These are phyloP conservation scores for Persicaria tinctoria DNA, from an alignment of 148 eudicot species.

Conservation along the genomic window DNA sequence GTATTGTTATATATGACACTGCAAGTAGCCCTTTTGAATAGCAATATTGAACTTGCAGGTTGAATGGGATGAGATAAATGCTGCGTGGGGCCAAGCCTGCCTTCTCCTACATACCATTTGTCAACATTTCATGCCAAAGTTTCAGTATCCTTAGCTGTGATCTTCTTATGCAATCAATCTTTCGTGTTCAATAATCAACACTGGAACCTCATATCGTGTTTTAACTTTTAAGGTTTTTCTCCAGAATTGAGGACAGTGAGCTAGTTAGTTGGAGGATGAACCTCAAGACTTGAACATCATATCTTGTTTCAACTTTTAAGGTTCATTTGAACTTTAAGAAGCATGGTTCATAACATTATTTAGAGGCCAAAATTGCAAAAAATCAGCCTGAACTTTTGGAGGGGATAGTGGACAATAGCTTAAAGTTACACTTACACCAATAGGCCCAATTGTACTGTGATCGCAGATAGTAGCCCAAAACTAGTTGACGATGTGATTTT, in stretches of 20 bases:
- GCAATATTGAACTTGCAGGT: constrained; percentile 41
- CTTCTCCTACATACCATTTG: constrained; percentile 97
- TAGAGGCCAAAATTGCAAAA: too few species aligned
- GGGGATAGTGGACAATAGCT: too few species aligned
- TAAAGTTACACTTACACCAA: too few species aligned
- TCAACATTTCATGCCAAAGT: constrained; percentile 88
- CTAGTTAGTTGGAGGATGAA: neutral
- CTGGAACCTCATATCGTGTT: neutral
- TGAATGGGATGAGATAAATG: constrained; percentile 99
- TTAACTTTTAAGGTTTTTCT: neutral
- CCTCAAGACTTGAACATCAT: neutral
- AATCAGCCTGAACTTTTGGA: too few species aligned
- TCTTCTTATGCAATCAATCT: constrained; percentile 4
- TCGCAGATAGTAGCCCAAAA: too few species aligned
- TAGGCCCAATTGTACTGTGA: too few species aligned
- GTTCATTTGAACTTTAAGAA: too few species aligned
- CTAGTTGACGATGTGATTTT: too few species aligned
- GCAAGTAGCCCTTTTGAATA: neutral
- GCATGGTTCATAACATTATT: too few species aligned
- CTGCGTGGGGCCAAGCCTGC: constrained; percentile 99
- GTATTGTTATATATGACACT: constrained; percentile 2
- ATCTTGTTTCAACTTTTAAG: too few species aligned
- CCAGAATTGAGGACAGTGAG: neutral
- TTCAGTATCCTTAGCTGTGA: constrained; percentile 63
- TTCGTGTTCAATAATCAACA: neutral